A percentile compares a stretch with the other conserved stretches of the same genome.
Conservation (phyloP, 345 rosid genomes). For the Eucalyptus erythrocorys region DNA sequence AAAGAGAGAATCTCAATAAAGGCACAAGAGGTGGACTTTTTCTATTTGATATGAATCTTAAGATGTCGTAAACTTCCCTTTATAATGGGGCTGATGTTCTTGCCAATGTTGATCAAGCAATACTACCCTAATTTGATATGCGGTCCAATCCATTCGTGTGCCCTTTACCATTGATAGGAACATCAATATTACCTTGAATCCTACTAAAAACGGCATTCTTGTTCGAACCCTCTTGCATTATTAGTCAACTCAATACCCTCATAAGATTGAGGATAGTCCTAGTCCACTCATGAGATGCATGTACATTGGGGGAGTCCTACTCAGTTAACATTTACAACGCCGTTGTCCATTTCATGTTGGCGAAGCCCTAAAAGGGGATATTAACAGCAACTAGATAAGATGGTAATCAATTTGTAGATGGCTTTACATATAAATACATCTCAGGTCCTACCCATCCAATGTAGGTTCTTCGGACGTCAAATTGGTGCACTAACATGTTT, state of each 20-base stretch:
- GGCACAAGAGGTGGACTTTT: neutral
- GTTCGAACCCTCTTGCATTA: neutral
- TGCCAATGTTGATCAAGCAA: neutral
- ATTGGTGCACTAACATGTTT: neutral
- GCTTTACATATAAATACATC: neutral
- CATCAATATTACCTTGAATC: neutral
- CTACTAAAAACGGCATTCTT: neutral
- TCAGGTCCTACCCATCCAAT: neutral
- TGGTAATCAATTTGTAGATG: neutral
- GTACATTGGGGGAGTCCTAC: neutral
- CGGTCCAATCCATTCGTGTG: neutral
- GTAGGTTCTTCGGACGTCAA: neutral
- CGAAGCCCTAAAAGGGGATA: neutral
- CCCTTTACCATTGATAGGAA: neutral
- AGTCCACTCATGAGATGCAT: neutral
- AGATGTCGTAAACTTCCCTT: neutral
- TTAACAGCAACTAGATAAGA: neutral
- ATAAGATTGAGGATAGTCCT: neutral
- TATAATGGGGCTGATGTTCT: fast-evolving
- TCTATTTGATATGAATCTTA: neutral
- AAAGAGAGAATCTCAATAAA: neutral
- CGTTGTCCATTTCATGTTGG: neutral
- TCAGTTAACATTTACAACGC: neutral
- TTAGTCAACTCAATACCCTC: neutral
- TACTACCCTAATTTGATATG: neutral